phyloP scores from a whole-genome alignment of 345 rosid species.

The Aquilaria malaccensis region DNA sequence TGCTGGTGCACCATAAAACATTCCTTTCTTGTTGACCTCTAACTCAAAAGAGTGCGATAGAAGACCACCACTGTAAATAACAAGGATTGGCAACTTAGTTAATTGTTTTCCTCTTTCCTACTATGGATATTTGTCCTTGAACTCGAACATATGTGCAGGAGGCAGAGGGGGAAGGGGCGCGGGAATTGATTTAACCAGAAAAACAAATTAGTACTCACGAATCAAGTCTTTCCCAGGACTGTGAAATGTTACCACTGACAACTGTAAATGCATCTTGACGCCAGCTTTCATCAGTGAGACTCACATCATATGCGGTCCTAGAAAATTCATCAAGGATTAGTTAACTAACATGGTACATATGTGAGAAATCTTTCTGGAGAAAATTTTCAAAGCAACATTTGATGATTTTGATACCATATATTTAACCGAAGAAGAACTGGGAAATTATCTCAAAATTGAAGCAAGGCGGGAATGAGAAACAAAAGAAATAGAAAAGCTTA shows the following conservation, averaged over 20 bases:
- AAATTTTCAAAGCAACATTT: too few relatives aligned
- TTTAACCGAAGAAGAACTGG: too few relatives aligned
- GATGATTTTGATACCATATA: too few relatives aligned
- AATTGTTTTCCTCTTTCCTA: neutral
- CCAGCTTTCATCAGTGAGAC: constrained; percentile 65
- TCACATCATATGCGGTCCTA: constrained; percentile 90
- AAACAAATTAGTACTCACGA: constrained; percentile 47
- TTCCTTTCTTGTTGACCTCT: constrained; percentile 73
- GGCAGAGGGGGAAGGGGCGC: too few relatives aligned
- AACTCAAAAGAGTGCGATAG: constrained; percentile 78
- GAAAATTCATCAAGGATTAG: neutral
- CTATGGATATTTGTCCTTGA: too few relatives aligned
- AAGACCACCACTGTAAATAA: constrained; percentile 57
- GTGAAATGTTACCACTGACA: constrained; percentile 65
- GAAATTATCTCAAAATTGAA: too few relatives aligned
- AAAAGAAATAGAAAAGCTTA: too few relatives aligned
- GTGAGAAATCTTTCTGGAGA: too few relatives aligned
- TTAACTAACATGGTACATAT: too few relatives aligned
- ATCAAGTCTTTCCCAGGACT: constrained; percentile 94
- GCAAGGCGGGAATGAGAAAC: too few relatives aligned
- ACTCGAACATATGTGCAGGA: too few relatives aligned
- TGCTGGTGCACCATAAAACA: constrained; percentile 85
- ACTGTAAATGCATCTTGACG: constrained; percentile 48
- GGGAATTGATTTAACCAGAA: neutral
- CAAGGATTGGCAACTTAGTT: constrained; percentile 18